Evolutionary conservation across 2,329 filamentous ascomycete genomes (phyloP), one percentile per base, ranked within the genome.

Genomic region (Fusarium longipes): DNA sequence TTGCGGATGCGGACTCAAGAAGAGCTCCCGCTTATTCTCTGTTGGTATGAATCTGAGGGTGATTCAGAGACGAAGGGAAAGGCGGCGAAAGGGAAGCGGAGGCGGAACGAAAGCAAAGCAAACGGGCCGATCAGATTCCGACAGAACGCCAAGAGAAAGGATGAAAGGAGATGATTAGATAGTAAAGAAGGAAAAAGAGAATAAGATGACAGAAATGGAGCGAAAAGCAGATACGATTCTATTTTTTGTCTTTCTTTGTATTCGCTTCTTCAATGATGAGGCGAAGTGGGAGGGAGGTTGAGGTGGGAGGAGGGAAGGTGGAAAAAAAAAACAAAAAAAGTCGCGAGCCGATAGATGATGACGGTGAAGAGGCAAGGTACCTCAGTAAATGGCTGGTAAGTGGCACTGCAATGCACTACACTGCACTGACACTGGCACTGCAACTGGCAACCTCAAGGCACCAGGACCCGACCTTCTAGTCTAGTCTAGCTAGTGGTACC

Each of bases 111-210:
- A 69, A 65, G 67, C 70, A 65, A 59, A 63, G 68, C 55, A 57
- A 50, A 68, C 66, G 66, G 67, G 64, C 67, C 67, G 59, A 68
- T 63, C 70, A 68, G 64, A 65, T 67, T 70, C 67, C 64, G 65
- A 59, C 49, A 59, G 54, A 49, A 62, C 62, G 57, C 63, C 66
- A 65, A 63, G 54, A 65, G 63, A 32, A 53, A 40, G 25, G 45
- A 58, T 38, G 68, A 53, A 57, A 58, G 40, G 42, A 20, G 53
- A 61, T 29, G 51, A 32, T 43, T 43, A 43, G 17, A 17, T 43
- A 53, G 54, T 35, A 42, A 48, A 40, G 24, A 36, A 48, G 11
- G 32, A 51, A 44, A 27, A 44, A 48, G 45, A 36, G 27, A 50
- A 45, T 18, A 44, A 22, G 49, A 50, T 56, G 50, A 63, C 49